Evolutionary conservation across 345 rosid genomes (phyloP), one percentile per base, ranked within the genome.

Genomic region (Lenwebbia sp.): DNA sequence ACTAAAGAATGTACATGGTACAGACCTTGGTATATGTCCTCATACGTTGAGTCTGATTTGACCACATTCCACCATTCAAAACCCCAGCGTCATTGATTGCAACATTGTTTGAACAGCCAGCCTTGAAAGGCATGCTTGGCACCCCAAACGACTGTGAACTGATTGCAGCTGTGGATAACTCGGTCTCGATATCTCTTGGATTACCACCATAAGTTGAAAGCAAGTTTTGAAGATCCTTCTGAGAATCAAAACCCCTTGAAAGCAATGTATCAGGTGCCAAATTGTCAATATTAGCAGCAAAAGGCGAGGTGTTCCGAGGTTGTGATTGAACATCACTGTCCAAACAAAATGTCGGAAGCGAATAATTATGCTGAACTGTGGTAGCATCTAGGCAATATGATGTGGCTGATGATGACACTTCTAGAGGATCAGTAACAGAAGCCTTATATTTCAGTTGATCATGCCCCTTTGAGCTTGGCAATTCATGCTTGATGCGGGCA

Each of bases 1-100:
- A 70, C 47, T 70, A 70, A 70, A 70, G 47, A 70, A 70, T 70
- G 81, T 37, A 37, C 81, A 70, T 70, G 82, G 21, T 21, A 88
- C 91, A 82, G 81, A 97, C 99, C 99, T 97, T 97, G 21, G 99
- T 97, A 90, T 92, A 97, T 74, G 99, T 96, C 84, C 99, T 93
- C 98, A 96, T 96, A 2, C 98, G 93, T 76, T 94, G 99, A 86
- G 96, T 88, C 89, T 95, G 99, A 86, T 91, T 93, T 52, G 93
- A 90, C 99, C 99, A 97, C 55, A 92, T 83, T 81, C 99, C 99
- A 21, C 94, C 93, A 88, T 93, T 93, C 84, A 96, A 88, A 88
- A 95, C 93, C 78, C 95, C 98, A 41, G 97, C 75, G 83, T 96
- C 99, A 83, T 90, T 94, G 83, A 97, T 94, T 84, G 93, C 89